Base-by-base conservation (phyloP, 495 filamentous ascomycete genomes). In the Lasiosphaeriaceae sp. region DNA sequence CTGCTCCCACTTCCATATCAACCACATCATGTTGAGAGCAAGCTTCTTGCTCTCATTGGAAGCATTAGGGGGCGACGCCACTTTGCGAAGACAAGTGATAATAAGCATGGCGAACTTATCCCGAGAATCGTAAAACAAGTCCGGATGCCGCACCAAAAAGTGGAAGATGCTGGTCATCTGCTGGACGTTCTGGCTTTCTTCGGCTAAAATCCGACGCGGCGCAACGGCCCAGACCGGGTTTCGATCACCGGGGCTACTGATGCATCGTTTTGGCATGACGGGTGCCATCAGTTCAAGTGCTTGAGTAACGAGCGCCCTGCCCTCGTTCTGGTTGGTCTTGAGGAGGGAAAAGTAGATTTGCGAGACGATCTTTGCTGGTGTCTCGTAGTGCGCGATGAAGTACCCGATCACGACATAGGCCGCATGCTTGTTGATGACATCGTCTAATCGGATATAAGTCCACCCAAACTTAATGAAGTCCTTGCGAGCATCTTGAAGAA, bases 381-480 rank as follows among this genome's bases (percentile, higher is more conserved):
- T 96, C 64, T 99, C 95, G 63, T 96, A 99, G 60, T 94, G 88
- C 0, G 90, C 90, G 59, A 97, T 96, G 77, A 99, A 99, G 71
- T 96, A 97, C 9, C 89, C 92, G 59, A 97, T 96, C 3, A 97
- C 82, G 11, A 97, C 92, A 66, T 99, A 97, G 7, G 95, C 93
- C 19, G 92, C 95, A 69, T 97, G 92, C 67, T 99, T 99, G 76
- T 97, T 97, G 77, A 99, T 96, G 58, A 96, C 89, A 69, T 99
- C 95, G 68, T 99, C 95, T 21, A 99, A 84, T 17, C 90, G 86
- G 55, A 97, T 97, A 66, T 94, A 97, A 24, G 92, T 97, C 95
- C 95, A 99, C 3, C 90, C 92, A 70, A 97, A 97, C 71, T 96
- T 97, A 65, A 99, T 97, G 56, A 99, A 90, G 58, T 99, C 95